Evolutionary conservation across 768 basidiomycete genomes (phyloP), one percentile per base, ranked within the genome.

Genomic region (Tulasnella calospora): DNA sequence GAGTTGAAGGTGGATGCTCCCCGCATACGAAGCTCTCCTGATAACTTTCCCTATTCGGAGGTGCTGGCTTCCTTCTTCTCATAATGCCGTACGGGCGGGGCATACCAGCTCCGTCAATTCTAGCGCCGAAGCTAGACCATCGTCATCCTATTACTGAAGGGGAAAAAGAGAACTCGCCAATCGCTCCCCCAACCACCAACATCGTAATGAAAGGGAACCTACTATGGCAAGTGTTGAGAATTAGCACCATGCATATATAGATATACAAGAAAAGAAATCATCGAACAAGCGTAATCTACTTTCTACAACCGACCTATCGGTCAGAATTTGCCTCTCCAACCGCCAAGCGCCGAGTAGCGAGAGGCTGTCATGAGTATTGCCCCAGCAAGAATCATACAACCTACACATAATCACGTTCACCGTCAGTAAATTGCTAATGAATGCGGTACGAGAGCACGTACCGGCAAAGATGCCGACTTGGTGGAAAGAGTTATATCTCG

Each of bases 391-490:
- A 78, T 71, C 69, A 71, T 72, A 30, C 36, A 44, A 15, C 77
- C 78, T 78, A n/a, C 12, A 10, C 9, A 70, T 35, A 23, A 30
- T 35, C 12, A n/a, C 40, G 76, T 21, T n/a, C 38, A 41, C 17
- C 17, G 27, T 47, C 4, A 74, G 23, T 12, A 41, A 3, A n/a
- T 8, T 74, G 13, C 27, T 12, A 23, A 74, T n/a, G 33, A n/a
- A 19, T 33, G n/a, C 35, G n/a, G 46, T n/a, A 47, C 19, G 23
- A 44, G 6, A 47, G 17, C 33, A 73, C 76, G 9, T 36, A 79
- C 79, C 79, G 17, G 79, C 79, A 40, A 79, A 80, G 19, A 78
- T 70, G n/a, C 79, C 79, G 35, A 78, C 73, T 36, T 73, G 51
- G 35, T 69, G 35, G 61, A 79, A 80, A 10, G 41, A 51, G 19